phyloP scores from a whole-genome alignment of 805 yeast species.

The Ogataea paraovalis region DNA sequence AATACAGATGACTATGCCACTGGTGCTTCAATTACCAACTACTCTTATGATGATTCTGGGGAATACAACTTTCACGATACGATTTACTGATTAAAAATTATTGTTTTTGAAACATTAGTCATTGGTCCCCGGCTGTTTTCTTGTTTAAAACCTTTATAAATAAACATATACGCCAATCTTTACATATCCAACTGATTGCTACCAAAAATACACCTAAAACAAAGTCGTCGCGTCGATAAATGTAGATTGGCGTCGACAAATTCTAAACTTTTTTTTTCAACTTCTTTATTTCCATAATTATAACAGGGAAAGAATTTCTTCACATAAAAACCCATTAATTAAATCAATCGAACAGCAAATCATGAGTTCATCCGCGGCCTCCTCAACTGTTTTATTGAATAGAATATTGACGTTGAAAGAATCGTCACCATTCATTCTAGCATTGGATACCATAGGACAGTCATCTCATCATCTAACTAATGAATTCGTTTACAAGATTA shows the following conservation, averaged over 20 bases:
- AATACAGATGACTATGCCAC: slow-evolving; percentile 12
- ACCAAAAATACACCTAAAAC: too few species aligned
- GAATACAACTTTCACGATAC: slow-evolving; percentile 18
- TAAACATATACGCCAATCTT: too few species aligned
- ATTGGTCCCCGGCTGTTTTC: background rate
- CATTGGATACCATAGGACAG: slow-evolving; percentile 68
- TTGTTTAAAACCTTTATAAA: too few species aligned
- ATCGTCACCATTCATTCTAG: slow-evolving; percentile 64
- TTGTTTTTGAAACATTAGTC: background rate
- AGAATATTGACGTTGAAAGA: slow-evolving; percentile 72
- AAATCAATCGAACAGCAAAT: too few species aligned
- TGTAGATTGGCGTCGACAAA: too few species aligned
- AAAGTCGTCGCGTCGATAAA: too few species aligned
- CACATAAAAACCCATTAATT: too few species aligned
- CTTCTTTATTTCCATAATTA: too few species aligned
- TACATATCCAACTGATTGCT: too few species aligned
- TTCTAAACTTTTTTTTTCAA: background rate
- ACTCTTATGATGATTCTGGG: slow-evolving; percentile 17
- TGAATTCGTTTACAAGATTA: slow-evolving; percentile 50
- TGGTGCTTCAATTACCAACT: slow-evolving; percentile 13
- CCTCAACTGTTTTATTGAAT: slow-evolving; percentile 52
- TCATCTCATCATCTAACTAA: slow-evolving; percentile 51
- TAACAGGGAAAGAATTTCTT: too few species aligned
- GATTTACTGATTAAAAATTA: slow-evolving; percentile 8
- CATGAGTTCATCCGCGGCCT: slow-evolving; percentile 28